Conservation (phyloP, 2,329 filamentous ascomycete genomes). For the Grosmannia serpens region DNA sequence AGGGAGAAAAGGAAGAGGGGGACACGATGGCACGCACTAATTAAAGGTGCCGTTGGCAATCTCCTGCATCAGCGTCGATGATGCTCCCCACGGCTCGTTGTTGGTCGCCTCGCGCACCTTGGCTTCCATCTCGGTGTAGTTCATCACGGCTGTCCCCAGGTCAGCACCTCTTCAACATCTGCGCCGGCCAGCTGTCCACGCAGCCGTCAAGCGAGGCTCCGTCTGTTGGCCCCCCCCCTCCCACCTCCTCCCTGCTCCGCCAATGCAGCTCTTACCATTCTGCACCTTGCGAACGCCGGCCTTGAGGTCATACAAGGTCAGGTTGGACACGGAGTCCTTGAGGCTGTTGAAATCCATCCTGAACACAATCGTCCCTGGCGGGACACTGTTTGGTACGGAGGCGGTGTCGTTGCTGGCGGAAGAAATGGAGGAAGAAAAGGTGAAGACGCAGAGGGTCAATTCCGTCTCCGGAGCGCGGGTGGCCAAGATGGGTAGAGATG, state of each 20-base stretch:
- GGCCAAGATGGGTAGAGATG: background rate
- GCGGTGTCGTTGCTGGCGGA: background rate
- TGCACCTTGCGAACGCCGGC: conserved; percentile 90
- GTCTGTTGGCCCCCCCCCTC: background rate
- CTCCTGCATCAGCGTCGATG: conserved; percentile 83
- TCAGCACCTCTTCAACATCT: background rate
- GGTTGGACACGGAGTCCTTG: conserved; percentile 78
- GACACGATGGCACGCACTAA: conserved; percentile 61
- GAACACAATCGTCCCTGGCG: conserved; percentile 7
- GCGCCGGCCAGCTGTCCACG: background rate
- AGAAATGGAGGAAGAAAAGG: background rate
- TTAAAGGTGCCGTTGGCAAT: conserved; percentile 97
- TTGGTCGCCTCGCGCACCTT: conserved; percentile 96
- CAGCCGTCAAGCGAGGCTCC: background rate
- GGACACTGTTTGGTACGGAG: background rate
- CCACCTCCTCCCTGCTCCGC: background rate
- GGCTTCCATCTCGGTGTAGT: conserved; percentile 61
- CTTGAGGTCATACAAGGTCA: conserved; percentile 92
- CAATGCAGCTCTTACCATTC: conserved; percentile 59
- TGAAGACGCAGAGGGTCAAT: background rate
- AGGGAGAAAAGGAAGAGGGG: background rate
- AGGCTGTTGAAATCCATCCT: conserved; percentile 78
- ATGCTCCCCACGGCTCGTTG: conserved; percentile 93
- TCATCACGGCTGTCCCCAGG: conserved; percentile 67
- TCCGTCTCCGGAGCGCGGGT: background rate